A percentile compares a stretch with the other conserved stretches of the same genome.
Evolutionary conservation across 2,329 filamentous ascomycete species (phyloP).

Genomic region (Colletotrichum sp.): DNA sequence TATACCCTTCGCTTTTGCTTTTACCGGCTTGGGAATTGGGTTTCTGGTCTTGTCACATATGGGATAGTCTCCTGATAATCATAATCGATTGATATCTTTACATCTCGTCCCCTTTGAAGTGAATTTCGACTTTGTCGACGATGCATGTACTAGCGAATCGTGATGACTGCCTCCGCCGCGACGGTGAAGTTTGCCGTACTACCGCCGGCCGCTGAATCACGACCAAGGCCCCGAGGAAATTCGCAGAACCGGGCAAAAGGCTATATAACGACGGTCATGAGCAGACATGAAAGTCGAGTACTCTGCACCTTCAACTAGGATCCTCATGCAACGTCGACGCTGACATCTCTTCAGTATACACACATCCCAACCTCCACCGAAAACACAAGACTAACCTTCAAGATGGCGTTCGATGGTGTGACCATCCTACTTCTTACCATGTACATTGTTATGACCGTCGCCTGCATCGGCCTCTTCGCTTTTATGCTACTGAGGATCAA

Average conservation of each 20-base stretch:
- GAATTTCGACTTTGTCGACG: neutral
- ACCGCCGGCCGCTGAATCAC: neutral
- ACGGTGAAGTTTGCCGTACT: neutral
- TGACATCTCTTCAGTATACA: neutral
- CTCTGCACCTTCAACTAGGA: neutral
- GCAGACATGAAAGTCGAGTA: neutral
- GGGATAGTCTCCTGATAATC: slow-evolving; percentile 24
- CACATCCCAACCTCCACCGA: neutral
- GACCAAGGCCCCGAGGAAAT: neutral
- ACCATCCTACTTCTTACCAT: neutral
- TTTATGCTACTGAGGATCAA: neutral
- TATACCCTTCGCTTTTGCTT: slow-evolving; percentile 22
- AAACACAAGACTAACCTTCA: neutral
- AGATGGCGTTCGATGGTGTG: neutral
- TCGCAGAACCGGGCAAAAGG: neutral
- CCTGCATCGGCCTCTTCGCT: neutral
- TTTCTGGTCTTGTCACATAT: slow-evolving; percentile 16
- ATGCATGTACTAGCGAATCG: neutral
- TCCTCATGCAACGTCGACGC: neutral
- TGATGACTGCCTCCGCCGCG: neutral
- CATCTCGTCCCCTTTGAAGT: neutral
- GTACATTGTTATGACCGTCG: neutral
- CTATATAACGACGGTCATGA: neutral
- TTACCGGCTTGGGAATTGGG: slow-evolving; percentile 8
- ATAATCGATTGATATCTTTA: slow-evolving; percentile 17